Base-by-base conservation (phyloP, 23 red algal genomes). In the Cyanidioschyzon merolae region DNA sequence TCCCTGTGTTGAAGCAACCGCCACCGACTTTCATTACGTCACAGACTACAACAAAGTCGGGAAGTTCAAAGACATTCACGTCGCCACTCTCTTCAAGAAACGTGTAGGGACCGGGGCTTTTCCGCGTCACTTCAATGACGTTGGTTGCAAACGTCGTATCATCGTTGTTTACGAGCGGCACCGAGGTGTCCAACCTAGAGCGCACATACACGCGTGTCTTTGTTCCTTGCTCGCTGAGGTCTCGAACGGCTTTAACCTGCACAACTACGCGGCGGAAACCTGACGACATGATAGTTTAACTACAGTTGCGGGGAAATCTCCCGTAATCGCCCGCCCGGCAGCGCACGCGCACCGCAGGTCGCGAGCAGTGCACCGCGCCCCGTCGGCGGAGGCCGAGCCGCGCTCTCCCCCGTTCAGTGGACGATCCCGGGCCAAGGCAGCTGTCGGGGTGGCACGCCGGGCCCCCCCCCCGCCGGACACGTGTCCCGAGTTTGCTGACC, bases 101-200 rank as follows among this genome's bases (percentile, higher is more conserved):
- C 12, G 12, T 71, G 63, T 71, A 71, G 12, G 63, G 63, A 7
- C 63, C 63, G 29, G 63, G n/a, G 63, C 7, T 32, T 27, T 71
- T 71, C 32, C 30, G 21, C 12, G n/a, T 27, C 2, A 71, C 32
- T 7, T 7, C 32, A 7, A 71, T 7, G 2, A 71, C 63, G 63
- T 71, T 71, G 16, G 63, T 71, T 7, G 63, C 63, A 71, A 71
- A 71, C 2, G 63, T 71, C n/a, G 63, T 71, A 7, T 71, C 63
- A 35, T 71, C 63, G 29, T 35, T 71, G 63, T 35, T 35, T 25
- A 7, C n/a, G n/a, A 71, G 32, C 63, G 63, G 63, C 29, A 27
- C 30, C 7, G 63, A 25, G n/a, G 63, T 71, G 29, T 71, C 63
- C 63, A 71, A 27, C 16, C 63, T 7, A 25, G 63, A 17, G 63